These are phyloP conservation scores for Fusarium sp. DNA, from an alignment of 2,329 filamentous ascomycete genomes.

Conservation along the genomic window DNA sequence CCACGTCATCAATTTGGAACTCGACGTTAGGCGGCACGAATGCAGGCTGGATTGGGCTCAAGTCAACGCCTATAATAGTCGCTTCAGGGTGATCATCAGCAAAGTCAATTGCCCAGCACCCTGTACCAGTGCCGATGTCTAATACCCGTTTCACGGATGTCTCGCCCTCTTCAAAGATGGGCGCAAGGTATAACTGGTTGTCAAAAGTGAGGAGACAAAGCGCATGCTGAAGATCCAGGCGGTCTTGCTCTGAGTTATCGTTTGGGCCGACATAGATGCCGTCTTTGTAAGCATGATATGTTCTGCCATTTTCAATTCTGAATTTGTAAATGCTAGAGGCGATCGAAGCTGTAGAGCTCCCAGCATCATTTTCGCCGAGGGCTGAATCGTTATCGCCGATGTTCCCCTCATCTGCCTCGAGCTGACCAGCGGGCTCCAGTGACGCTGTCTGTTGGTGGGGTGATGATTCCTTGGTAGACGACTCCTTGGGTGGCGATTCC, in stretches of 20 bases:
- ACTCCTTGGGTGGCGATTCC: background rate
- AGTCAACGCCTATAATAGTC: conserved; percentile 25
- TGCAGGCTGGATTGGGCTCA: conserved; percentile 31
- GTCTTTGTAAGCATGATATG: conserved; percentile 41
- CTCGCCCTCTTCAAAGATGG: background rate
- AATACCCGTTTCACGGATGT: conserved; percentile 25
- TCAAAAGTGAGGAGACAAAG: conserved; percentile 40
- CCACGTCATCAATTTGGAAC: conserved; percentile 40
- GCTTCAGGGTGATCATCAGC: conserved; percentile 28
- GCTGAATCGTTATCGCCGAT: conserved; percentile 5
- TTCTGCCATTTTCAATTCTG: conserved; percentile 39
- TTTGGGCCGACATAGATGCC: conserved; percentile 17
- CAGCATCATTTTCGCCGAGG: background rate
- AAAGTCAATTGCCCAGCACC: conserved; percentile 41
- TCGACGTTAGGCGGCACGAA: conserved; percentile 33
- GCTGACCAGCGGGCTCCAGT: background rate
- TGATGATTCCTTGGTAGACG: background rate
- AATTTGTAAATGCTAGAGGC: conserved; percentile 29
- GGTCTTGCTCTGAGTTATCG: conserved; percentile 14
- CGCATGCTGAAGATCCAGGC: conserved; percentile 32
- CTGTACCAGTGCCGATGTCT: conserved; percentile 39
- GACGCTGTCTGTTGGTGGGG: background rate
- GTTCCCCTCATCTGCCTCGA: conserved; percentile 1
- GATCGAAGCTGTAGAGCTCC: conserved; percentile 29
- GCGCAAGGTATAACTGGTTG: conserved; percentile 32